Conservation (phyloP, 768 basidiomycete genomes). For the Erythrobasidium yunnanense region DNA sequence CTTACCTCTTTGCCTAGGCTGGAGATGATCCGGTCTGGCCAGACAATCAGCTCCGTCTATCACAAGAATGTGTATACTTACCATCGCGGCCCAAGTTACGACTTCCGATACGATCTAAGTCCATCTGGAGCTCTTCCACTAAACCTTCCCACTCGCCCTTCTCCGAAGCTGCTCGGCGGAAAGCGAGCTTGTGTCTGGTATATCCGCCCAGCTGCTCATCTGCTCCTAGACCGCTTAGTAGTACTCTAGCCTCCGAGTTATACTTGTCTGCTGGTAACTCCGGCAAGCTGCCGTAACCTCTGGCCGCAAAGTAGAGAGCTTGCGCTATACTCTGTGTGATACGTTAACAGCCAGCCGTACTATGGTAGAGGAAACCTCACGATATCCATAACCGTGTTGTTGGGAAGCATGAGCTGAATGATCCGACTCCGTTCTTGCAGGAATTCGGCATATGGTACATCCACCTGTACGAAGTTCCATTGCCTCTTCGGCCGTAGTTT, state of each 20-base stretch:
- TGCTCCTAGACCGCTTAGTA: slow-evolving; percentile 83
- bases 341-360: background rate
- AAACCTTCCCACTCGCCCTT: slow-evolving; percentile 14
- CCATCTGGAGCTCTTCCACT: slow-evolving; percentile 63
- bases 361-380: slow-evolving; percentile 46
- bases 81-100: slow-evolving; percentile 86
- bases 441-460: slow-evolving; percentile 65
- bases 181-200: slow-evolving; percentile 71
- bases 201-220: slow-evolving; percentile 95
- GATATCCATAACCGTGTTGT: slow-evolving; percentile 78
- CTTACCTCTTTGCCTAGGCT: slow-evolving; percentile 83
- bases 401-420: slow-evolving; percentile 65
- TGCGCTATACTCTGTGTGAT: slow-evolving; percentile 71
- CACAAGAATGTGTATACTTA: background rate
- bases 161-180: no score
- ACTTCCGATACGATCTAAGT: slow-evolving; percentile 47
- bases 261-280: slow-evolving; percentile 46
- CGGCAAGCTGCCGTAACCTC: slow-evolving; percentile 51
- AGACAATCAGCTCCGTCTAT: background rate
- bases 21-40: slow-evolving; percentile 64
- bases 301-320: slow-evolving; percentile 85
- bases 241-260: slow-evolving; percentile 62
- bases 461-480: slow-evolving; percentile 88
- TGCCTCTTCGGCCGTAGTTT: slow-evolving; percentile 61
- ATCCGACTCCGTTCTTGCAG: slow-evolving; percentile 51